Evolutionary conservation across 2,329 filamentous ascomycete species (phyloP).

Genomic region (Trichoderma gracile): DNA sequence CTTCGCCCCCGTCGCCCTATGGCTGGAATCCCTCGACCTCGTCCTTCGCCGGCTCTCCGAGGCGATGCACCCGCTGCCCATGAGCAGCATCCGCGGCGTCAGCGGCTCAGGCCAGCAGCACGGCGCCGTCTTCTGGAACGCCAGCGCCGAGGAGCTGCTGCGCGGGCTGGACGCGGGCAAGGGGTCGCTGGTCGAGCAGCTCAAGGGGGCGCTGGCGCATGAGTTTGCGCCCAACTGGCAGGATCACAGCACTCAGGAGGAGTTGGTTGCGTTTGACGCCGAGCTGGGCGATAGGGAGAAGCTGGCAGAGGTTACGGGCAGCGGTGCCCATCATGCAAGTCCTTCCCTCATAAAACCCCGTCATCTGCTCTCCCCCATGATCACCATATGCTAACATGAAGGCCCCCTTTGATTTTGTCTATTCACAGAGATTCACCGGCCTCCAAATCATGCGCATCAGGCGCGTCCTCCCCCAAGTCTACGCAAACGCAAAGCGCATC

Average conservation of each 20-base stretch:
- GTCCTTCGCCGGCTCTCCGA: constrained; percentile 73
- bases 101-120: constrained; percentile 96
- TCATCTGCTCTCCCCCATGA: too few relatives aligned
- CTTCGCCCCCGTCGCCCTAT: constrained; percentile 89
- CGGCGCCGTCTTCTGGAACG: constrained; percentile 92
- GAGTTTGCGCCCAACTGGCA: constrained; percentile 96
- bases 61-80: constrained; percentile 59
- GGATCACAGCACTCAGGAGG: constrained; percentile 87
- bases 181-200: constrained; percentile 66
- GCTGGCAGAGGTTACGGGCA: constrained; percentile 80
- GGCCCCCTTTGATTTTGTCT: neutral
- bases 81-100: constrained; percentile 74
- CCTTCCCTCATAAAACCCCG: too few relatives aligned
- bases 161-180: constrained; percentile 58
- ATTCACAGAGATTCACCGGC: constrained; percentile 82
- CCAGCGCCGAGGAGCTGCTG: constrained; percentile 66
- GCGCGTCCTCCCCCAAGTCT: constrained; percentile 76
- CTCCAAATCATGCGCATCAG: constrained; percentile 91
- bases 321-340: constrained; percentile 88
- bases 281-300: constrained; percentile 64
- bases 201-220: constrained; percentile 74
- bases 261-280: constrained; percentile 86
- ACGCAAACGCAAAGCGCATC: constrained; percentile 77
- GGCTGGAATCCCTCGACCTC: constrained; percentile 88
- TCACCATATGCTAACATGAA: neutral